phyloP scores from a whole-genome alignment of 1,139 yeast species.

The Lodderomyces theae region DNA sequence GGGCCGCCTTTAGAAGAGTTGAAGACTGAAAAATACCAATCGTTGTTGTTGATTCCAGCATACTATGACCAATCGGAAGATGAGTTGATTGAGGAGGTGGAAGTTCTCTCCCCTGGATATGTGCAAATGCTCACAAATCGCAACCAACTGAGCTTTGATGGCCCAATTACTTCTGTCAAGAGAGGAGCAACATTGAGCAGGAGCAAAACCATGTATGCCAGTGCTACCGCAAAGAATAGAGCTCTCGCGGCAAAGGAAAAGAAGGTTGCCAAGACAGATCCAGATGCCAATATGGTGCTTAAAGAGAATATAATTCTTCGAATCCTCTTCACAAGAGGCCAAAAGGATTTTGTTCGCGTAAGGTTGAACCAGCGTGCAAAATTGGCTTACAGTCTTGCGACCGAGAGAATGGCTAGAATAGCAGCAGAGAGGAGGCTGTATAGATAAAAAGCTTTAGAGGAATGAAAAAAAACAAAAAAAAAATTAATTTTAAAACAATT shows the following conservation, averaged over 20 bases:
- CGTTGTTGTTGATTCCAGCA: conserved; percentile 61
- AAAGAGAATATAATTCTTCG: conserved; percentile 70
- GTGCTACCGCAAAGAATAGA: conserved; percentile 64
- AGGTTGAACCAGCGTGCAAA: conserved; percentile 62
- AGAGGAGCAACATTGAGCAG: conserved; percentile 57
- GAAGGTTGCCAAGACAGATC: conserved; percentile 52
- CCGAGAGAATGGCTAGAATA: conserved; percentile 52
- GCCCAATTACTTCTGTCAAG: background rate
- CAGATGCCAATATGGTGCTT: conserved; percentile 52
- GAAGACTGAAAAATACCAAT: conserved; percentile 64
- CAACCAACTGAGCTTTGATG: conserved; percentile 28
- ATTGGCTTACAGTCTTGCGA: conserved; percentile 60
- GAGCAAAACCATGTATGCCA: conserved; percentile 67
- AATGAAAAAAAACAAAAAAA: conserved; percentile 6
- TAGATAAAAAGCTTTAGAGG: background rate
- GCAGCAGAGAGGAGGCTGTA: conserved; percentile 40
- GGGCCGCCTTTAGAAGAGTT: conserved; percentile 73
- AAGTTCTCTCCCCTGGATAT: conserved; percentile 54
- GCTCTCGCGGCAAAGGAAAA: conserved; percentile 51
- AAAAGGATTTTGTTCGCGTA: conserved; percentile 46
- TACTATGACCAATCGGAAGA: conserved; percentile 58
- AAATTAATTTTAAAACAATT: conserved; percentile 4
- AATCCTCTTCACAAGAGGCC: conserved; percentile 47
- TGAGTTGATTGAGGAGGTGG: conserved; percentile 57
- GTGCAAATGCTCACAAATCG: conserved; percentile 47